Conservation (phyloP, 805 yeast species). For the Nakazawaea sp. region DNA sequence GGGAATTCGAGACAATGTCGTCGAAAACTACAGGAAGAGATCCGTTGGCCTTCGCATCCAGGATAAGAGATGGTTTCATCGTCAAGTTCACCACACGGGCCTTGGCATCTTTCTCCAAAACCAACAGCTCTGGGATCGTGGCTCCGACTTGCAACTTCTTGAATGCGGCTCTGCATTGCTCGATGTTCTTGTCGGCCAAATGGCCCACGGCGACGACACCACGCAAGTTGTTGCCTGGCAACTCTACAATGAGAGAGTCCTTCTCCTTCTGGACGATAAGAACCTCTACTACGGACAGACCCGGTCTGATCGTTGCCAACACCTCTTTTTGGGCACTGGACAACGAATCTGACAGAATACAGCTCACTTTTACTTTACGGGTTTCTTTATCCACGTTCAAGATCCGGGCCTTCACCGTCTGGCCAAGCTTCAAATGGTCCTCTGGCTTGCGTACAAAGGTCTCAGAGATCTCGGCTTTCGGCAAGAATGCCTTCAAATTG, state of each 20-base stretch:
- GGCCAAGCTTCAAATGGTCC: slow-evolving; percentile 77
- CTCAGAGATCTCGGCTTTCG: slow-evolving; percentile 85
- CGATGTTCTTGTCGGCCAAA: slow-evolving; percentile 67
- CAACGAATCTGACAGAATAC: slow-evolving; percentile 54
- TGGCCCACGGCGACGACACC: slow-evolving; percentile 76
- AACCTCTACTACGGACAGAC: slow-evolving; percentile 54
- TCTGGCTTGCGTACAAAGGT: slow-evolving; percentile 72
- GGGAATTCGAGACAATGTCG: slow-evolving; percentile 46
- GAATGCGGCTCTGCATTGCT: slow-evolving; percentile 59
- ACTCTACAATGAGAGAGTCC: slow-evolving; percentile 63
- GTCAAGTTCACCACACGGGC: slow-evolving; percentile 57
- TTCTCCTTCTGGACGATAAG: slow-evolving; percentile 67
- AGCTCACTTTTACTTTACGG: slow-evolving; percentile 60
- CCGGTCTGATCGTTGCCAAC: slow-evolving; percentile 44
- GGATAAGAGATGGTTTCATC: slow-evolving; percentile 58
- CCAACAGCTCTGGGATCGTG: slow-evolving; percentile 49
- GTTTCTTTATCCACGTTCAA: slow-evolving; percentile 46
- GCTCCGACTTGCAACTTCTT: slow-evolving; percentile 63
- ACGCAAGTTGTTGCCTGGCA: slow-evolving; percentile 42
- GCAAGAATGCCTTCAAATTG: slow-evolving; percentile 68
- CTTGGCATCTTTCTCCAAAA: slow-evolving; percentile 59
- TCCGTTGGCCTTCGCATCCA: slow-evolving; percentile 44
- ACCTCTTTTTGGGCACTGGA: slow-evolving; percentile 39
- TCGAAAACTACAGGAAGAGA: slow-evolving; percentile 51
- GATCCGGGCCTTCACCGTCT: slow-evolving; percentile 70